A percentile compares a stretch with the other conserved stretches of the same genome.
These are phyloP conservation scores for Penicillium sp. DNA, from an alignment of 2,329 filamentous ascomycete genomes.

Conservation along the genomic window DNA sequence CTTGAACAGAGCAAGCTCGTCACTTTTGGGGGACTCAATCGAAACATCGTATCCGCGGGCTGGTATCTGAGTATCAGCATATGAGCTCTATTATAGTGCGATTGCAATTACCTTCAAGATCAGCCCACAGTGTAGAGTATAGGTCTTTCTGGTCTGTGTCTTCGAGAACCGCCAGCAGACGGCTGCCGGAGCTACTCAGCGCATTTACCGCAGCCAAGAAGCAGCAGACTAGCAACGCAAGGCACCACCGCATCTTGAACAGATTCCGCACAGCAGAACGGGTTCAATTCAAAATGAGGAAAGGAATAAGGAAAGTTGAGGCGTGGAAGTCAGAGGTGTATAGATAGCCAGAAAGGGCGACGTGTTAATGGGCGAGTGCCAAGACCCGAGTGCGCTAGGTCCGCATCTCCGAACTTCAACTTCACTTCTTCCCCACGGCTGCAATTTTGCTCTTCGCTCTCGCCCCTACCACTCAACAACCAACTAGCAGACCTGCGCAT, in stretches of 20 bases:
- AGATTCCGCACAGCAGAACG: slow-evolving; percentile 37
- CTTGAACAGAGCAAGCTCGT: slow-evolving; percentile 74
- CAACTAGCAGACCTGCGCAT: slow-evolving; percentile 6
- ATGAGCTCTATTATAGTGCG: neutral
- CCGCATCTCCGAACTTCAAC: slow-evolving; percentile 32
- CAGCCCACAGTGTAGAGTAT: slow-evolving; percentile 73
- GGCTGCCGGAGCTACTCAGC: slow-evolving; percentile 74
- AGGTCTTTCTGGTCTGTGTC: slow-evolving; percentile 75
- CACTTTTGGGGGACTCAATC: slow-evolving; percentile 81
- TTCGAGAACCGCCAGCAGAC: slow-evolving; percentile 84
- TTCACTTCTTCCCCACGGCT: slow-evolving; percentile 32
- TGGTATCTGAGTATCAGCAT: slow-evolving; percentile 42
- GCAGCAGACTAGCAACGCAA: slow-evolving; percentile 70
- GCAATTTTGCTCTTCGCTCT: slow-evolving; percentile 24
- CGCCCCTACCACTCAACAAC: slow-evolving; percentile 7
- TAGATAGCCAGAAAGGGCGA: slow-evolving; percentile 39
- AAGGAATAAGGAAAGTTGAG: slow-evolving; percentile 16
- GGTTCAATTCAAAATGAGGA: slow-evolving; percentile 17
- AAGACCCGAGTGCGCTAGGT: slow-evolving; percentile 34
- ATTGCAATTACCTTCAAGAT: slow-evolving; percentile 46
- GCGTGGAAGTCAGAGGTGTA: slow-evolving; percentile 20
- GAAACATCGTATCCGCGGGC: slow-evolving; percentile 79
- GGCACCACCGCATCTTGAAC: slow-evolving; percentile 70
- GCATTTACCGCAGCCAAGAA: slow-evolving; percentile 60
- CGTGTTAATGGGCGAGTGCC: slow-evolving; percentile 45